Conservation (phyloP, 2,329 filamentous ascomycete species). For the Ascochyta pisi region DNA sequence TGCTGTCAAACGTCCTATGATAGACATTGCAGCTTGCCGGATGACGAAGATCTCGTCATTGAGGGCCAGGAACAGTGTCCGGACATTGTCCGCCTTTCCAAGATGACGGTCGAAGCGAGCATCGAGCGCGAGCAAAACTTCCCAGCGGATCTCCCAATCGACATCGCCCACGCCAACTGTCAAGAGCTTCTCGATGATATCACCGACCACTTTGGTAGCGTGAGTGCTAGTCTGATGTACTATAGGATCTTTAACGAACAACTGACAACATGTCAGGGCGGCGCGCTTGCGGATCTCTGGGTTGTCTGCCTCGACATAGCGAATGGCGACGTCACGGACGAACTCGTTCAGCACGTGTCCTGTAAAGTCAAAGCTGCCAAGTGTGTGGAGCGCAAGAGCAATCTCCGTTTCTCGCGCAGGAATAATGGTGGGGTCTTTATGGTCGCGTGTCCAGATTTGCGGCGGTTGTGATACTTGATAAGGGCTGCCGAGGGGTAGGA, state of each 20-base stretch:
- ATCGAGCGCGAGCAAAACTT: constrained; percentile 87
- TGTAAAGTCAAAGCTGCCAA: constrained; percentile 94
- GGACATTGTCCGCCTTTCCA: constrained; percentile 96
- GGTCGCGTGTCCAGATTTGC: constrained; percentile 85
- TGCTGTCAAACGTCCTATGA: constrained; percentile 89
- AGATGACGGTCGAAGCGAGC: constrained; percentile 94
- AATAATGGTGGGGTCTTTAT: constrained; percentile 80
- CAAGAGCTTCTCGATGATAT: constrained; percentile 95
- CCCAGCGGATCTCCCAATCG: constrained; percentile 85
- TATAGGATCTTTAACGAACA: constrained; percentile 96
- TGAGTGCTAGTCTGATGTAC: constrained; percentile 98
- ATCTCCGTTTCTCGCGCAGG: constrained; percentile 85
- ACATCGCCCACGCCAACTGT: constrained; percentile 93
- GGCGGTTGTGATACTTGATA: constrained; percentile 82
- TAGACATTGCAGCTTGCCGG: constrained; percentile 91
- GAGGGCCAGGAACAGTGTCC: constrained; percentile 91
- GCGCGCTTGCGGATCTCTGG: constrained; percentile 92
- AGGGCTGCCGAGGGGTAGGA: constrained; percentile 89
- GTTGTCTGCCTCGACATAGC: constrained; percentile 97
- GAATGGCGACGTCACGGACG: constrained; percentile 95
- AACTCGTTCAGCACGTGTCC: constrained; percentile 97
- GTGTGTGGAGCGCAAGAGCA: constrained; percentile 88
- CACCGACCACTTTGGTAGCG: constrained; percentile 94
- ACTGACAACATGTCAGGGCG: constrained; percentile 94
- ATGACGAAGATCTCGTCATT: constrained; percentile 95